Evolutionary conservation across 169 alveolate species (phyloP).

Genomic region (Eimeria falciformis): DNA sequence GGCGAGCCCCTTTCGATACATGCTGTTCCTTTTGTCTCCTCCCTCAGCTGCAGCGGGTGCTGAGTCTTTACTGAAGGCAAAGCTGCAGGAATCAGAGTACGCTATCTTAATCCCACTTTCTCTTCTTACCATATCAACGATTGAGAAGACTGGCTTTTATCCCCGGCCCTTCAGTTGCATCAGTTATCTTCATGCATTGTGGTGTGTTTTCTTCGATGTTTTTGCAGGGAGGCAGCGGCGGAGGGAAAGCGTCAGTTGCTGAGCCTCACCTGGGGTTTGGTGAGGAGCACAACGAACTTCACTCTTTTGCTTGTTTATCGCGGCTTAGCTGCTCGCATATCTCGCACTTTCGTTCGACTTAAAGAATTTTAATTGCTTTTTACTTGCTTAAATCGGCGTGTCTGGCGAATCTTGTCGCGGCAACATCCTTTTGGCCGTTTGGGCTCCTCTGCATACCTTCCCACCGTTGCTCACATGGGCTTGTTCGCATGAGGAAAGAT

Average conservation of each 20-base stretch:
- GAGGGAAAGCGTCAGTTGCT: constrained; percentile 67
- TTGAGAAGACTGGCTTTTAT: too few species aligned
- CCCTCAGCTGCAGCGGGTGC: constrained; percentile 40
- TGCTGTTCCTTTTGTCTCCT: not conserved
- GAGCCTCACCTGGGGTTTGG: constrained; percentile 70
- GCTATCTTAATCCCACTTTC: not conserved
- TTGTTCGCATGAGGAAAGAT: too few species aligned
- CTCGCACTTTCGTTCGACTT: not conserved
- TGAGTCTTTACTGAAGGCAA: constrained; percentile 39
- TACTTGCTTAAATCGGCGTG: too few species aligned
- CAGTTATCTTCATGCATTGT: not conserved
- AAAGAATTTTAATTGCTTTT: too few species aligned
- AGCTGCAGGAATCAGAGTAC: constrained; percentile 44
- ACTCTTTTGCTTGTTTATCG: not conserved
- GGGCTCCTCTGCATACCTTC: too few species aligned
- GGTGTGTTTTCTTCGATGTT: not conserved
- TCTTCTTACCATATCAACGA: not conserved
- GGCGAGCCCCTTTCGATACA: not conserved
- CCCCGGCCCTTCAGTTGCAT: too few species aligned
- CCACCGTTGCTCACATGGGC: too few species aligned
- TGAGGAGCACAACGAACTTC: not conserved
- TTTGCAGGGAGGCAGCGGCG: constrained; percentile 45
- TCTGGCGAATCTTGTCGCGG: too few species aligned
- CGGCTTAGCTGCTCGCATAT: not conserved
- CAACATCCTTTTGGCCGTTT: too few species aligned